Evolutionary conservation across 441 rosid species (phyloP), one percentile per base, ranked within the genome.

Genomic region (Adansonia madagascariensis): DNA sequence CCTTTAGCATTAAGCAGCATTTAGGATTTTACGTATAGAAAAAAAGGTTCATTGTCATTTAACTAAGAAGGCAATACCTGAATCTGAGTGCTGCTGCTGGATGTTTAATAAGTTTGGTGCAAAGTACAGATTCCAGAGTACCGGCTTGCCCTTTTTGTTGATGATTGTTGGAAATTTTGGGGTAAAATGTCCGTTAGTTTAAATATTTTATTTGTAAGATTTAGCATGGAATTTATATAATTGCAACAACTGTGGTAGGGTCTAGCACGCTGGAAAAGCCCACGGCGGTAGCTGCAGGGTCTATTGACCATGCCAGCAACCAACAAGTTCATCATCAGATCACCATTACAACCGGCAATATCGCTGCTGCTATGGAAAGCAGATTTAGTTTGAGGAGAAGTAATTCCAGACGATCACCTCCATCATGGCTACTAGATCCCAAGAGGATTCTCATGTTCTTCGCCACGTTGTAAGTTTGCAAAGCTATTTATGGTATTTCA

Each of bases 371-470:
- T 11, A 65, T 78, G 6, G 98, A 91, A 59, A 81, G 88, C 79
- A 86, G 90, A 76, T 79, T 79, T 49, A 53, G 81, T 3, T 3
- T 77, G n/a, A 77, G 89, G 75, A 91, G 97, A 77, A 95, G 89
- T 63, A 87, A 93, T 80, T 87, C 89, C 83, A 91, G 91, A 82
- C 87, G 94, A 3, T 77, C 91, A 64, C 77, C 87, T 6, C 22
- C 80, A 15, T 80, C 88, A 56, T 90, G 96, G 97, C 76, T 77
- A 61, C 79, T 92, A 56, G 97, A 92, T 86, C 98, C 99, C 17
- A 93, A 85, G 87, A 92, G 92, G 85, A 82, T 95, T 67, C 94
- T 95, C 73, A 78, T 93, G 86, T 80, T 95, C 78, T 95, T 95
- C 46, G 99, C 99, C 66, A 90, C 98, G 20, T 77, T 95, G 99